These are phyloP conservation scores for Bretschneidera sinensis DNA, from an alignment of 345 rosid genomes.

Conservation along the genomic window DNA sequence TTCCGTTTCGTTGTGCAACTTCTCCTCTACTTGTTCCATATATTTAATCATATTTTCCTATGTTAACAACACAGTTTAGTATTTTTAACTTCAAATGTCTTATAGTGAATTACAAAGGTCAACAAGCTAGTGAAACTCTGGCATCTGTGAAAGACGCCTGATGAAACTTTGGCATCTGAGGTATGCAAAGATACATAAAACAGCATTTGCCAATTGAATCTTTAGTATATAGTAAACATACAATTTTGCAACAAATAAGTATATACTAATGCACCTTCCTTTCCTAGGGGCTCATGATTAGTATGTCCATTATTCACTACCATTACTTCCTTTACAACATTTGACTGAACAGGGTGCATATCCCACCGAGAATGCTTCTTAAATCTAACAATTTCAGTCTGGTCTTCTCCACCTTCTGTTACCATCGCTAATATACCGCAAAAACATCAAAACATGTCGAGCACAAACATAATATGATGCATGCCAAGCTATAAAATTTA, in stretches of 20 bases:
- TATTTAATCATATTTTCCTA: too few relatives aligned
- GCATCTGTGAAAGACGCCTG: neutral
- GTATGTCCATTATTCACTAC: conserved; percentile 25
- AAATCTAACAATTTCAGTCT: conserved; percentile 21
- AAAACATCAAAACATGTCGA: conserved; percentile 11
- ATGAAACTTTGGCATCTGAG: neutral
- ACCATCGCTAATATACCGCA: conserved; percentile 30
- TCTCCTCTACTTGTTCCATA: too few relatives aligned
- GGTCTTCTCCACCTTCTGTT: conserved; percentile 25
- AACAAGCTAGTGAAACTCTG: neutral
- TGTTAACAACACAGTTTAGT: neutral
- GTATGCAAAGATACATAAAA: neutral
- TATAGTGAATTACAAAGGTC: neutral
- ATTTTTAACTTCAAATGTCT: neutral
- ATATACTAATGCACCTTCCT: conserved; percentile 42
- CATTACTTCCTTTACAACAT: conserved; percentile 40
- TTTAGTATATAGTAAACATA: neutral
- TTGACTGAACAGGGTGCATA: conserved; percentile 27
- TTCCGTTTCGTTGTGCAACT: too few relatives aligned
- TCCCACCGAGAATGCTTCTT: conserved; percentile 40
- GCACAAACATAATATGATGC: neutral
- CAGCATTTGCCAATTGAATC: neutral
- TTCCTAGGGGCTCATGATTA: conserved; percentile 26
- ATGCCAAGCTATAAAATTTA: neutral
- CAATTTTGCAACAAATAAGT: neutral